These are phyloP conservation scores for Dryas drummondii DNA, from an alignment of 306 rosid genomes.

Conservation along the genomic window DNA sequence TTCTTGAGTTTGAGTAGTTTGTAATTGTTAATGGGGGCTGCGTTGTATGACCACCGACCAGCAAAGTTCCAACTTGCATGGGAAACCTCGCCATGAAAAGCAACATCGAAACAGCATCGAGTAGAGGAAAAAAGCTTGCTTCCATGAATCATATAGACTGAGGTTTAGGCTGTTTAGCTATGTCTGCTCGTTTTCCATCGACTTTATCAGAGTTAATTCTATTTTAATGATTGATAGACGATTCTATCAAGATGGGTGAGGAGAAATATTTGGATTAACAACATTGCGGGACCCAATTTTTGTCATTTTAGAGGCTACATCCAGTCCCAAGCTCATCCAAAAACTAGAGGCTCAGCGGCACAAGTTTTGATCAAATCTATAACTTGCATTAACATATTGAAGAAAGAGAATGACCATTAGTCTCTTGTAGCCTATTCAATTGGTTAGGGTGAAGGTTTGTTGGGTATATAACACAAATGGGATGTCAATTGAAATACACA, in stretches of 20 bases:
- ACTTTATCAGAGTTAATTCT: background rate
- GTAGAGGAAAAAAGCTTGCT: background rate
- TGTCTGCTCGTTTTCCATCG: slow-evolving; percentile 1
- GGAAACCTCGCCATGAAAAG: background rate
- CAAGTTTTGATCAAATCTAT: background rate
- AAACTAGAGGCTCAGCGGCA: no score
- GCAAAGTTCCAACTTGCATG: background rate
- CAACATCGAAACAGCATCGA: background rate
- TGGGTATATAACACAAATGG: slow-evolving; percentile 15
- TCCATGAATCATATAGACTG: background rate
- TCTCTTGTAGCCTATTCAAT: slow-evolving; percentile 1
- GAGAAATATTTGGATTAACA: no score
- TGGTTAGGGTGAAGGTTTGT: slow-evolving; percentile 15
- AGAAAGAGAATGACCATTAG: background rate
- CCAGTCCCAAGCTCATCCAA: no score
- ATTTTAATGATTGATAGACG: background rate
- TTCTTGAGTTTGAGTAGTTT: no score
- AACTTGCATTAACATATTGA: no score
- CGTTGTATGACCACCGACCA: no score
- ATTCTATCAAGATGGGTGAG: no score
- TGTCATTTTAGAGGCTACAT: no score
- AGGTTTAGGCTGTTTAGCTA: no score
- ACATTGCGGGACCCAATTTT: no score
- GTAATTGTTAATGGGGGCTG: no score
- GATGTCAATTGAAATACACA: slow-evolving; percentile 2